phyloP scores from a whole-genome alignment of 352 stramenopile species.

The Pythium sukuiense region DNA sequence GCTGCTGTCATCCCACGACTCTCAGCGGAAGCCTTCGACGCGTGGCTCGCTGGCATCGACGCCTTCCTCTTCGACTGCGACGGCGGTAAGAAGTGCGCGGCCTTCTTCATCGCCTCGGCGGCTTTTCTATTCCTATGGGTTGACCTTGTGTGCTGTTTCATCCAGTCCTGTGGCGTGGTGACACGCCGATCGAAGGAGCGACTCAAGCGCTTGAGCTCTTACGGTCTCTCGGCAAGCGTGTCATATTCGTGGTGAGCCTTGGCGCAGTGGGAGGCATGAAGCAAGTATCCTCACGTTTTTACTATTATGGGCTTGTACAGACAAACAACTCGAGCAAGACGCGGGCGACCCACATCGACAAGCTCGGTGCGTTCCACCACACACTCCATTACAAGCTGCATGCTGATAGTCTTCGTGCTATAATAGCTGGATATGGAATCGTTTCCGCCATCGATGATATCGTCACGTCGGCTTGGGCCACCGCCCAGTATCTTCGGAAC shows the following conservation, averaged over 20 bases:
- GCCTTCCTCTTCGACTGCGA: conserved; percentile 85
- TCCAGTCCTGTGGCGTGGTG: conserved; percentile 40
- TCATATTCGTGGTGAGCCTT: conserved; percentile 73
- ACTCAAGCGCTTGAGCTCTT: conserved; percentile 62
- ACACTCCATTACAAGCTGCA: too few species aligned
- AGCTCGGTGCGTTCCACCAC: conserved; percentile 46
- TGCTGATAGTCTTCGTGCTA: not conserved
- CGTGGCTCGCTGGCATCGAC: conserved; percentile 64
- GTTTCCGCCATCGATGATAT: conserved; percentile 65
- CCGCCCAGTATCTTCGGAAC: conserved; percentile 77
- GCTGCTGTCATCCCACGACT: too few species aligned
- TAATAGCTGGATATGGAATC: conserved; percentile 70
- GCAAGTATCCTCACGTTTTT: not conserved
- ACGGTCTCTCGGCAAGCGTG: conserved; percentile 72
- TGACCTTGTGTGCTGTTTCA: not conserved
- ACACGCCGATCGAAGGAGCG: conserved; percentile 60
- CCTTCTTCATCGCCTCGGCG: too few species aligned
- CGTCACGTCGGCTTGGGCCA: conserved; percentile 86
- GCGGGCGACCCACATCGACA: conserved; percentile 79
- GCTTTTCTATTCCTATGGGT: too few species aligned
- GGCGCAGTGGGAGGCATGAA: too few species aligned
- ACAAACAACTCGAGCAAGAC: conserved; percentile 88
- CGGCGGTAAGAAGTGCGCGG: conserved; percentile 39
- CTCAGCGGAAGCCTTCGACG: conserved; percentile 1
- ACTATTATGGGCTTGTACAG: conserved; percentile 22